Evolutionary conservation across 2,329 filamentous ascomycete species (phyloP), one percentile per base, ranked within the genome.

Genomic region (Paecilomyces sp.): DNA sequence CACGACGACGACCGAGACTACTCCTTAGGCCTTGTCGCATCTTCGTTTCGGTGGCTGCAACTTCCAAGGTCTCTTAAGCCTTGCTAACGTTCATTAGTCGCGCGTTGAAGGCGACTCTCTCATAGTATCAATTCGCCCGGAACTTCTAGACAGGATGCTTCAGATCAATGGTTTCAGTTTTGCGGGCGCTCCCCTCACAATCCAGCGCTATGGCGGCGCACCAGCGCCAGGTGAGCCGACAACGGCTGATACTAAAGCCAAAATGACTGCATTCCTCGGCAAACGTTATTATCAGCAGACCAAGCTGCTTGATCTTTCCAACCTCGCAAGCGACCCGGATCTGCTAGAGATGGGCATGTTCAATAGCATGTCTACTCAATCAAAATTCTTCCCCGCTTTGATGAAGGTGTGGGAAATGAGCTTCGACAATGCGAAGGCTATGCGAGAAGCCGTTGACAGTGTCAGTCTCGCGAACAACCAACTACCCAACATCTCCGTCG

Each of bases 381-480:
- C 89, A 63, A 99, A 97, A 73, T 90, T 96, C 63, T 97, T 97
- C 77, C 90, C 90, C 57, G 93, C 90, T 1, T 81, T 97, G 62
- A 96, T 97, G 90, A 86, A 85, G 61, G 87, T 97, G 54, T 92
- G 90, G 72, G 87, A 95, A 57, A 79, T 85, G 62, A 83, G 88
- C 18, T 96, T 96, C 78, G 87, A 88, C 65, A 87, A 83, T 1
- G 71, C 83, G 12, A 81, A 88, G 61, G 87, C 88, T 56, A 92
- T 92, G 73, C 84, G 86, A 56, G 88, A 92, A 54, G 88, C 88
- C 3, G 88, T 99, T 55, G 80, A 88, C 64, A 93, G 91, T 69
- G 88, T 97, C 67, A 90, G 88, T 41, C 83, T 99, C 12, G 87
- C 89, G 18, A 85, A 86, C 72, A 97, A 97, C 74, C 85, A 86